These are phyloP conservation scores for Moelleriella libera DNA, from an alignment of 2,329 filamentous ascomycete genomes.

Conservation along the genomic window DNA sequence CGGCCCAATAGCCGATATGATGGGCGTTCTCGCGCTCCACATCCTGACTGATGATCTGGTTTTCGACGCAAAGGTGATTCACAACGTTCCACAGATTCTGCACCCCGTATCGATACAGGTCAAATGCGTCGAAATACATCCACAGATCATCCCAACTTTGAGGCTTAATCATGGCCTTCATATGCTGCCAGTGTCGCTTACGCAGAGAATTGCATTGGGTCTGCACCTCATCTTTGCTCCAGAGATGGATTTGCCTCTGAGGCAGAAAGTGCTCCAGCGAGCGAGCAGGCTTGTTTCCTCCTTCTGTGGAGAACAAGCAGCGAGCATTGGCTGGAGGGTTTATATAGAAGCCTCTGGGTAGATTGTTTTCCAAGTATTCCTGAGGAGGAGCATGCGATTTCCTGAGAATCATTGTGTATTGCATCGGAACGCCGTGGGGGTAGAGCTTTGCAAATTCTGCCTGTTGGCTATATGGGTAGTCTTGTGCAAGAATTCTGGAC, in stretches of 20 bases:
- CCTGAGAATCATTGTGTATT: slow-evolving; percentile 18
- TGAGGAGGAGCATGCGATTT: slow-evolving; percentile 11
- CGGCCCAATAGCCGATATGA: slow-evolving; percentile 20
- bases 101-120: slow-evolving; percentile 31
- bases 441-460: slow-evolving; percentile 17
- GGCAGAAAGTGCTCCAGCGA: slow-evolving; percentile 13
- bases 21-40: slow-evolving; percentile 11
- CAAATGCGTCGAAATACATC: slow-evolving; percentile 30
- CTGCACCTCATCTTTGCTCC: slow-evolving; percentile 25
- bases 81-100: slow-evolving; percentile 34
- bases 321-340: slow-evolving; percentile 13
- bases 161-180: slow-evolving; percentile 18
- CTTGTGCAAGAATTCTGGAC: slow-evolving; percentile 8
- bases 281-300: slow-evolving; percentile 15
- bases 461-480: slow-evolving; percentile 11
- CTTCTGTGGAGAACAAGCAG: slow-evolving; percentile 25
- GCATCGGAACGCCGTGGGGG: slow-evolving; percentile 18
- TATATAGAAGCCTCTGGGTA: slow-evolving; percentile 22
- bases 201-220: slow-evolving; percentile 23
- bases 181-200: slow-evolving; percentile 17
- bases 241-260: slow-evolving; percentile 18
- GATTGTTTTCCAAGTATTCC: slow-evolving; percentile 20
- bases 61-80: slow-evolving; percentile 25
- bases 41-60: slow-evolving; percentile 16
- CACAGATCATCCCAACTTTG: slow-evolving; percentile 26